Percentiles rank a stretch among this genome's conserved stretches.
Evolutionary conservation across 176 grass and related monocot genomes (phyloP).

Genomic region (Alopecurus myosuroides): DNA sequence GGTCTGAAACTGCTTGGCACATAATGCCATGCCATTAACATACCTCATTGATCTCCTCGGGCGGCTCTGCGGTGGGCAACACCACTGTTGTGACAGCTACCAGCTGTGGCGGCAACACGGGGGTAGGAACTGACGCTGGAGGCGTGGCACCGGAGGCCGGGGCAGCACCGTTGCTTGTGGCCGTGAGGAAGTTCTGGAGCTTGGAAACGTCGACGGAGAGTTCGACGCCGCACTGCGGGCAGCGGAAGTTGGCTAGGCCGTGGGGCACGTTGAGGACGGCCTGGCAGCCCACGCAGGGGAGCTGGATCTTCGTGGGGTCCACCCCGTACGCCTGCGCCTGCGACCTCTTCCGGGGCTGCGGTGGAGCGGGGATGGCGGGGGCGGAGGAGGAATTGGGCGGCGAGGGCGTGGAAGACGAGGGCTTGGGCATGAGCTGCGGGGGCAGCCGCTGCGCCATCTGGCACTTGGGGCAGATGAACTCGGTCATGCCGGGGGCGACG

Average conservation of each 20-base stretch:
- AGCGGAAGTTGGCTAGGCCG: slow-evolving; percentile 75
- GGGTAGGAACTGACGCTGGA: neutral
- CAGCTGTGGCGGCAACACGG: slow-evolving; percentile 18
- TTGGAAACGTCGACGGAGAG: slow-evolving; percentile 69
- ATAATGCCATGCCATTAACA: neutral
- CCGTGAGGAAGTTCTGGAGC: slow-evolving; percentile 43
- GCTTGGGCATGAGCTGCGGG: slow-evolving; percentile 60
- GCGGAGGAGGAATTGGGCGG: neutral
- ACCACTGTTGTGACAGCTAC: slow-evolving; percentile 17
- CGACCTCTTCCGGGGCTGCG: slow-evolving; percentile 10
- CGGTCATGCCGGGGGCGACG: slow-evolving; percentile 62
- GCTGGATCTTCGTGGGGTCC: slow-evolving; percentile 82
- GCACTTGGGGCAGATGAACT: slow-evolving; percentile 94
- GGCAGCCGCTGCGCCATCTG: slow-evolving; percentile 73
- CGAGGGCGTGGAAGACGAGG: neutral
- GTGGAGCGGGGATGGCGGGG: neutral
- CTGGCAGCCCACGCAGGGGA: slow-evolving; percentile 61
- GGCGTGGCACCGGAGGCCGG: neutral
- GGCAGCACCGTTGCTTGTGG: neutral
- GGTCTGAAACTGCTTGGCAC: neutral
- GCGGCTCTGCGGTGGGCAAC: slow-evolving; percentile 20
- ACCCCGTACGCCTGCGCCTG: slow-evolving; percentile 47
- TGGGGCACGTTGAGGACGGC: slow-evolving; percentile 86
- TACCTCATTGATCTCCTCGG: slow-evolving; percentile 87
- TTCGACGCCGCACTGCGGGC: slow-evolving; percentile 82